Evolutionary conservation across 306 rosid species (phyloP).

Genomic region (Dalbergia cochinchinensis): DNA sequence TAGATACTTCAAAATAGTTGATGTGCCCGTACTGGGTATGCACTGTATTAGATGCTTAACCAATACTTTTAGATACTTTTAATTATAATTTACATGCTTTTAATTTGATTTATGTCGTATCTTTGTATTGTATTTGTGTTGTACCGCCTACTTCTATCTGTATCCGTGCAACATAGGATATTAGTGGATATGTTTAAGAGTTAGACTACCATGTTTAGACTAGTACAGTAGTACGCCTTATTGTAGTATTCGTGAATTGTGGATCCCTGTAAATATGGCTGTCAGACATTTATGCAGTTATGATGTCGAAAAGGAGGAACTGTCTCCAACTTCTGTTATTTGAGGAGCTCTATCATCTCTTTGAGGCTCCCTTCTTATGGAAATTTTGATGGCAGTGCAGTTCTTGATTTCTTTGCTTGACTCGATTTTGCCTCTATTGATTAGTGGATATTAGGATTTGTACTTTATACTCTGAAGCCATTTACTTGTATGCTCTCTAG

Average conservation of each 20-base stretch:
- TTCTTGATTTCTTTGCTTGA: slow-evolving; percentile 29
- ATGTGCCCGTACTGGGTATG: too few species aligned
- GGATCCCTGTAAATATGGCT: slow-evolving; percentile 16
- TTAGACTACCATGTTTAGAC: slow-evolving; percentile 3
- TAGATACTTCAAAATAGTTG: too few species aligned
- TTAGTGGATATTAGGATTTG: slow-evolving; percentile 26
- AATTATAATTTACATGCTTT: too few species aligned
- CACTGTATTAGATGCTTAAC: too few species aligned
- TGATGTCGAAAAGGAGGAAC: slow-evolving; percentile 19
- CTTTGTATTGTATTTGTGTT: too few species aligned
- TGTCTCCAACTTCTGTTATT: slow-evolving; percentile 1
- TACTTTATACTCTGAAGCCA: slow-evolving; percentile 29
- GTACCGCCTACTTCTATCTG: too few species aligned
- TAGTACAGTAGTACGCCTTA: not conserved
- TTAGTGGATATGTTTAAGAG: slow-evolving; percentile 7
- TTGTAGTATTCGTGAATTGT: not conserved
- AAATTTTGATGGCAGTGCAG: slow-evolving; percentile 4
- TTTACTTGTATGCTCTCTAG: not conserved
- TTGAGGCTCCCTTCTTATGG: slow-evolving; percentile 4
- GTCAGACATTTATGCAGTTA: slow-evolving; percentile 16
- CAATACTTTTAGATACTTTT: too few species aligned
- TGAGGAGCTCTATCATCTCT: slow-evolving; percentile 13
- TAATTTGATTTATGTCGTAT: too few species aligned
- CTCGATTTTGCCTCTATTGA: slow-evolving; percentile 1
- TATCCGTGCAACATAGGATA: too few species aligned